Base-by-base conservation (phyloP, 805 yeast species). In the Yarrowia sp. region DNA sequence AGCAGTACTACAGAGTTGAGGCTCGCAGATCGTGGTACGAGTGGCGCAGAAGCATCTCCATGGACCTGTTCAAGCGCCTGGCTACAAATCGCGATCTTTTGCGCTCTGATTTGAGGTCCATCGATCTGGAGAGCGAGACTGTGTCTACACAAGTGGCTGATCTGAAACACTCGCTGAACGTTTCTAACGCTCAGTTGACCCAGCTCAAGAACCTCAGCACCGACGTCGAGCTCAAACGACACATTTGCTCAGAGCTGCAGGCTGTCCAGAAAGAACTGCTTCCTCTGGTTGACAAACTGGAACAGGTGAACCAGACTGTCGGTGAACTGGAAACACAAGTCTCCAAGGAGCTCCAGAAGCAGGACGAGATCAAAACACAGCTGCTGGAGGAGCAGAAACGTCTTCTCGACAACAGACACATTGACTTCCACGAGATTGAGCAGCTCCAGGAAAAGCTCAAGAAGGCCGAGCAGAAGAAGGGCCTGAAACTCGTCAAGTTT, bases 21-120 rank as follows among this genome's bases (percentile, higher is more conserved):
- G 61, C 47, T 0, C 46, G 47, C 14, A 55, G 38, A 12, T 36
- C 61, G 19, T 55, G 61, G 61, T 55, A 55, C 47, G 27, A 38
- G 7, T 55, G 61, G 61, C 61, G 61, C 12, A 51, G 35, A 32
- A 35, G 42, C n/a, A 51, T 51, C 24, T 29, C 42, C 16, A 35
- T 35, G 12, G 58, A 51, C 16, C n/a, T 51, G 22, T 33, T 24
- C 32, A 51, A 51, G n/a, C 41, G 42, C 7, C 32, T 51, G 22
- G 42, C 24, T 33, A 35, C 42, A 6, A 51, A 51, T 16, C 29
- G 41, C 4, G 22, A 24, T 6, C 9, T 35, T 3, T 12, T 51
- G 32, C 24, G 22, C 2, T 33, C 58, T 4, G 58, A 51, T 14
- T 12, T 16, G 58, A n/a, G 4, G 3, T 7, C 24, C 35, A 13